Evolutionary conservation across 2,329 filamentous ascomycete species (phyloP), one percentile per base, ranked within the genome.

Genomic region (Colletotrichum theobromicola): DNA sequence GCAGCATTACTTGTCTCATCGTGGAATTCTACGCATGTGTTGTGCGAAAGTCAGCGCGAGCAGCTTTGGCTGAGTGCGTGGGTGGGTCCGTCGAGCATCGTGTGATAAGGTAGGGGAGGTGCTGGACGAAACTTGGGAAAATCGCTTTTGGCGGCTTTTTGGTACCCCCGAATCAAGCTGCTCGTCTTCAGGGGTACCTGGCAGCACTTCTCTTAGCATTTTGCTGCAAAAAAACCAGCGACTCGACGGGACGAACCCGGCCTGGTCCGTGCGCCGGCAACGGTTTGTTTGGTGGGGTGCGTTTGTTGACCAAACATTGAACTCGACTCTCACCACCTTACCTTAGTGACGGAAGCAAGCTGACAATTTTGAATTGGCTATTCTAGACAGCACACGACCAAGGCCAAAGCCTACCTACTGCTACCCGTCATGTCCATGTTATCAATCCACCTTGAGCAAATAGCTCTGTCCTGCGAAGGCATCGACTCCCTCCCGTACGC

Each of bases 401-500:
- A 7, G 12, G 35, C 18, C 3, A 5, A 6, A 30, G 57, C 32
- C 28, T 50, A 15, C n/a, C n/a, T 28, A 18, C 3, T 8, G 8
- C 3, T 8, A 6, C 18, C 18, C 53, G 35, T 7, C 42, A 95
- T 95, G 93, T 91, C 93, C 30, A 88, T 94, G 28, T 88, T 96
- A 30, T 88, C 89, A 9, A 90, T 88, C 50, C 94, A 96, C 81
- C 88, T 96, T 30, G 94, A 95, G 85, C 94, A 95, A 83, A 95
- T 96, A 72, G 86, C 90, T 66, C 89, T 93, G 78, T 95, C 93
- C n/a, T 94, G 94, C 76, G 90, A 93, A 82, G 93, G 93, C 72
- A 95, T 96, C 77, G 90, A 93, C 75, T 92, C 93, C 66, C 89
- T 96, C 21, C 93, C 93, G 94, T 95, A 85, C 75, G 91, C 5